Evolutionary conservation across 1,284 basidiomycete species (phyloP), one percentile per base, ranked within the genome.

Genomic region (Heliocybe sulcata): DNA sequence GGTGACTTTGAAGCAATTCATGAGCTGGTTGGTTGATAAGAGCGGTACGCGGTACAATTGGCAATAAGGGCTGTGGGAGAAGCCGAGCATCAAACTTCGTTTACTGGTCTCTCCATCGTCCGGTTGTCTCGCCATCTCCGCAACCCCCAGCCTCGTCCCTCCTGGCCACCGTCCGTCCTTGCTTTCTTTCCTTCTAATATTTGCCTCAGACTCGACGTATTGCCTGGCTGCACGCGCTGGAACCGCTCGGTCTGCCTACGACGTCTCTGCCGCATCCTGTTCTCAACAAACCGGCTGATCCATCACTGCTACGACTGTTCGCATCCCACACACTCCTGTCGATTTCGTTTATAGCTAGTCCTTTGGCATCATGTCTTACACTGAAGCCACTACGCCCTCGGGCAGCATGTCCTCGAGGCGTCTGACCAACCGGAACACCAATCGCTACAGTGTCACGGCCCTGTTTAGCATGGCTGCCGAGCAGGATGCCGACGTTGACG

Each of bases 401-500:
- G 77, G 76, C 60, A 75, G 79, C 64, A 77, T 85, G 66, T 85
- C 84, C 59, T 73, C 81, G 59, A 82, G 87, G 63, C 81, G 89
- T 35, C 77, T 89, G 64, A 90, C 90, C 33, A 92, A 92, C 76
- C 78, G 94, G 69, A 97, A 94, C 72, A 95, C 92, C 58, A 98
- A 98, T 74, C 87, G 95, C 56, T 98, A 97, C 75, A 92, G 89
- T 67, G 94, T 98, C 57, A 98, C 93, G 55, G 93, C 93, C 22
- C 81, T 98, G 64, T 98, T 98, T 71, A 94, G 90, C 64, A 94
- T 99, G 86, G 95, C 95, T 11, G 96, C 95, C 26, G 95, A 99
- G 72, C 94, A 98, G 78, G 96, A 99, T 68, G 90, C 97, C 26
- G 97, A 99, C 69, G 92, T 98, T 45, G 95, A 98, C 72, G 96